Evolutionary conservation across 2,329 filamentous ascomycete species (phyloP), one percentile per base, ranked within the genome.

Genomic region (Aspergillus nomiae): DNA sequence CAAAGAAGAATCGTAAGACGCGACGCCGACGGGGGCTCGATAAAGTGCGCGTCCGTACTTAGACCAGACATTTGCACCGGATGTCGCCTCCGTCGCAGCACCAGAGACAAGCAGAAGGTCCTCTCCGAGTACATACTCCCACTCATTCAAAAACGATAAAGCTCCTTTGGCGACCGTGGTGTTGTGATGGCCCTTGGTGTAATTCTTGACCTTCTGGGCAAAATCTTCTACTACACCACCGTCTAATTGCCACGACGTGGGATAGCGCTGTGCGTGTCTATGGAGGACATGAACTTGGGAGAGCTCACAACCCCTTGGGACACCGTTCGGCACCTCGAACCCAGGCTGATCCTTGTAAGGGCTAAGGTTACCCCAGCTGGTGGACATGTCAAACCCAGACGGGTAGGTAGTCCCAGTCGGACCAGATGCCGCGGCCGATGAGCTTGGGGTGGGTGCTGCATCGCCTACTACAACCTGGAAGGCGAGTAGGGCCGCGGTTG

Each of bases 21-120:
- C 64, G 65, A 85, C 82, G 5, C 78, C 83, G 9, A 73, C 65
- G 7, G 77, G 75, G 1, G 84, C 82, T 60, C 84, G 82, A 71
- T 82, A 86, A 38, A 87, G 71, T 4, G 79, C 80, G 30, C 85
- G 77, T 5, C 85, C 85, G 63, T 86, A 86, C 45, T 78, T 76
- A 63, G 82, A 81, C 84, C 84, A 86, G 70, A 86, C 85, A 19
- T 76, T 72, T 6, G 83, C 81, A n/a, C 85, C 85, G 10, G 80
- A 71, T 6, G 73, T 67, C 59, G 85, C 84, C 66, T 85, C 83
- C 1, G 84, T 84, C 2, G 73, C 68, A 16, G 83, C 84, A 46
- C 84, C 84, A 6, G 79, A 70, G 43, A 78, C 80, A 10, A 83
- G 83, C 14, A 86, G 73, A 32, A 78, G 77, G 30, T 79, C 77